Conservation (phyloP, 306 rosid genomes). For the Sicyos baderoa region DNA sequence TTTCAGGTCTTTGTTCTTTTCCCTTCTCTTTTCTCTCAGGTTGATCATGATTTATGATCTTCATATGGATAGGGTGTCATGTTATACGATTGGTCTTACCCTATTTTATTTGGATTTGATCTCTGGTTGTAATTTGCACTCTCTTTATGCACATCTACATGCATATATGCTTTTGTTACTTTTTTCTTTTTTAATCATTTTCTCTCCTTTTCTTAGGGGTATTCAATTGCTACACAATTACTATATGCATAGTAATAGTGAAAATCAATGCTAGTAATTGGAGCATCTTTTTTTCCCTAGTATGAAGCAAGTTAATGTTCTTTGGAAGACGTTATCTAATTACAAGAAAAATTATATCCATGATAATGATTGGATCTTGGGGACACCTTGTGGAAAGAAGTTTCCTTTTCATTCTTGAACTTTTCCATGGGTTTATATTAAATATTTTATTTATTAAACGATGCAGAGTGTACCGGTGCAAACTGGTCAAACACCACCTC, state of each 20-base stretch:
- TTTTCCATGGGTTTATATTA: not conserved
- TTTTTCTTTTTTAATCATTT: not conserved
- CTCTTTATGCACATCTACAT: not conserved
- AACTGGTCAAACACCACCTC: constrained; percentile 98
- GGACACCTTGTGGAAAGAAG: constrained; percentile 1
- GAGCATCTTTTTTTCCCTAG: not conserved
- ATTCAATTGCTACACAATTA: not conserved
- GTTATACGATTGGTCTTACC: not conserved
- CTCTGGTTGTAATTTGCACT: not conserved
- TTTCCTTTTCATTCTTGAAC: not conserved
- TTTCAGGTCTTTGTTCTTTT: constrained; percentile 60
- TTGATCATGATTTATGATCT: not conserved
- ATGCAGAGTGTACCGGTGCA: constrained; percentile 98
- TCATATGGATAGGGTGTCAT: not conserved
- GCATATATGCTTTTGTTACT: not conserved
- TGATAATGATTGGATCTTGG: not conserved
- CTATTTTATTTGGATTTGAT: constrained; percentile 6
- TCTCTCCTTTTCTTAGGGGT: not conserved
- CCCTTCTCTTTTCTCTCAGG: not conserved
- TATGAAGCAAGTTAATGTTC: not conserved
- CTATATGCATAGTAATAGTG: not conserved
- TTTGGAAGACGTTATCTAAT: not conserved
- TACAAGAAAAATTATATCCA: constrained; percentile 4
- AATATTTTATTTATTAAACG: not conserved
- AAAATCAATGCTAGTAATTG: not conserved